These are phyloP conservation scores for Geranium brycei DNA, from an alignment of 345 rosid genomes.

Conservation along the genomic window DNA sequence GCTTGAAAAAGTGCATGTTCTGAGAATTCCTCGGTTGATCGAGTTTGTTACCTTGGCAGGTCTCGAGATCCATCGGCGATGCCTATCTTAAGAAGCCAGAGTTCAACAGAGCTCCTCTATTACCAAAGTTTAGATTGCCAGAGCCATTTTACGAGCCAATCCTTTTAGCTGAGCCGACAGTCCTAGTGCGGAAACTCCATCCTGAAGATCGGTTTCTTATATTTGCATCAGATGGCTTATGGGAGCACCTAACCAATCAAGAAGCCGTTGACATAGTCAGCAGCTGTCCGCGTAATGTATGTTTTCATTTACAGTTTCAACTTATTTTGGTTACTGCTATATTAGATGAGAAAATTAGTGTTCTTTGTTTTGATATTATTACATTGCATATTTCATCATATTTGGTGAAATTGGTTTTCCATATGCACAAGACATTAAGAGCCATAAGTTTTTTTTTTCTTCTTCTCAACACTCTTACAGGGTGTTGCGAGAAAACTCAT, in stretches of 20 bases:
- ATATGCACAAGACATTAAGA: too few species aligned
- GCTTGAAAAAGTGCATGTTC: too few species aligned
- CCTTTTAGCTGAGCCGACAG: slow-evolving; percentile 75
- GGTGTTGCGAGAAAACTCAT: slow-evolving; percentile 71
- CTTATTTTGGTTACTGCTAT: too few species aligned
- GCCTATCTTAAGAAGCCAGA: slow-evolving; percentile 83
- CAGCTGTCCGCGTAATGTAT: slow-evolving; percentile 64
- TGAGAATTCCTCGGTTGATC: background rate
- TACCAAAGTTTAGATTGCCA: slow-evolving; percentile 67
- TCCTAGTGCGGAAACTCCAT: slow-evolving; percentile 51
- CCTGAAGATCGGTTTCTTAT: slow-evolving; percentile 88
- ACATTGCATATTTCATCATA: background rate
- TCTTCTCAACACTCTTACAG: slow-evolving; percentile 16
- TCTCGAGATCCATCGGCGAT: slow-evolving; percentile 92
- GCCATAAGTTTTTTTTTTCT: background rate
- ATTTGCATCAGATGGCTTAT: slow-evolving; percentile 92
- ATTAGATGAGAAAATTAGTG: background rate
- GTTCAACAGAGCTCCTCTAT: slow-evolving; percentile 72
- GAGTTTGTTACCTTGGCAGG: slow-evolving; percentile 24
- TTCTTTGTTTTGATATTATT: slow-evolving; percentile 1
- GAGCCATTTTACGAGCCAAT: slow-evolving; percentile 67
- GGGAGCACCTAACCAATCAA: slow-evolving; percentile 94
- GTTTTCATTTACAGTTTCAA: slow-evolving; percentile 12
- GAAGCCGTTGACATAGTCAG: slow-evolving; percentile 90
- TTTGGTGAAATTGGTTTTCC: too few species aligned